Percentiles rank a stretch among this genome's conserved stretches.
phyloP scores from a whole-genome alignment of 768 basidiomycete genomes.

The Hortiboletus campestris region DNA sequence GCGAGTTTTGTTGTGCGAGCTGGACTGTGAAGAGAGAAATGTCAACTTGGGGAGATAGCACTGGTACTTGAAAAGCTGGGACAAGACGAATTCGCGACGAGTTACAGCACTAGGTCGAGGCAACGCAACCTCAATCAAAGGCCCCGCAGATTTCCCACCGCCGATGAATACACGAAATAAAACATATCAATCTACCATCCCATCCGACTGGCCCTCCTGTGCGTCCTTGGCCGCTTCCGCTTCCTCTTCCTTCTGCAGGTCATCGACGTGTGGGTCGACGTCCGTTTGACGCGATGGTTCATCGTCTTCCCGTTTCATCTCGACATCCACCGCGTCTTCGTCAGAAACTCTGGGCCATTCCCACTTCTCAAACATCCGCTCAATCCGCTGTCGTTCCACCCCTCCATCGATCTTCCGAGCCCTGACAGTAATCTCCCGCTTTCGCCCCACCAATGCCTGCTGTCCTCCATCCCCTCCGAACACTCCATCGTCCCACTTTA shows the following conservation, averaged over 20 bases:
- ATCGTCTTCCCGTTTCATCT: slow-evolving; percentile 30
- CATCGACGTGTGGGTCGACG: neutral
- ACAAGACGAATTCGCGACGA: neutral
- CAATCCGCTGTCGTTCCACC: slow-evolving; percentile 69
- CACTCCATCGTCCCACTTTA: slow-evolving; percentile 27
- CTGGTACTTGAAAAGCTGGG: neutral
- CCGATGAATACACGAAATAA: neutral
- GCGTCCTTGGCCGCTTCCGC: neutral
- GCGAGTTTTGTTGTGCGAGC: neutral
- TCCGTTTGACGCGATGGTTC: slow-evolving; percentile 4
- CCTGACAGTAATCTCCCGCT: slow-evolving; percentile 52
- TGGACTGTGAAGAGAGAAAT: neutral
- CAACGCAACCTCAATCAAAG: neutral
- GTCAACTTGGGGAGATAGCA: neutral
- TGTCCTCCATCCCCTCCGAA: slow-evolving; percentile 30
- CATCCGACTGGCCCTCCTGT: slow-evolving; percentile 1
- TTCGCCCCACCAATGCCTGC: slow-evolving; percentile 42
- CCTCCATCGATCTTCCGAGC: slow-evolving; percentile 54
- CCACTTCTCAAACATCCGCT: slow-evolving; percentile 69
- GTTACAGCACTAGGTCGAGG: neutral
- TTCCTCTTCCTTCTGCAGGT: slow-evolving; percentile 6
- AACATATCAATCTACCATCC: slow-evolving; percentile 17
- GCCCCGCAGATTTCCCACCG: slow-evolving; percentile 14
- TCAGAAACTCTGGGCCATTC: slow-evolving; percentile 40
- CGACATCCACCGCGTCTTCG: slow-evolving; percentile 19